Conservation (phyloP, 2,329 filamentous ascomycete species). For the Botrytis sinoallii region DNA sequence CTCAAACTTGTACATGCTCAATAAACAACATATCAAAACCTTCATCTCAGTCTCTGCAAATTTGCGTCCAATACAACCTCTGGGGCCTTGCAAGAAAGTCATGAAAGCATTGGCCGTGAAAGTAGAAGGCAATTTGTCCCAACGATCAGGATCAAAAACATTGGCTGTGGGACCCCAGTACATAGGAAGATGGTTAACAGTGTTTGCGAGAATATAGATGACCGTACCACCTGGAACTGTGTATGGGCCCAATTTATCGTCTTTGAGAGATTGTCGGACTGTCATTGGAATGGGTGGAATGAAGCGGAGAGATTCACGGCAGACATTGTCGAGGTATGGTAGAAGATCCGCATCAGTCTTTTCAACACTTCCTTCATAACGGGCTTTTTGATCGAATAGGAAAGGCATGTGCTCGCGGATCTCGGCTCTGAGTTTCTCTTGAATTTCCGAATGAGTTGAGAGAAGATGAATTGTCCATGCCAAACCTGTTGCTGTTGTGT, state of each 20-base stretch:
- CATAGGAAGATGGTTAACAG: slow-evolving; percentile 42
- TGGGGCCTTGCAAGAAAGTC: slow-evolving; percentile 36
- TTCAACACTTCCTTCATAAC: slow-evolving; percentile 36
- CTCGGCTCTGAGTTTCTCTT: slow-evolving; percentile 2
- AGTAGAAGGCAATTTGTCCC: slow-evolving; percentile 41
- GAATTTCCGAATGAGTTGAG: slow-evolving; percentile 37
- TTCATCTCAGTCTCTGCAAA: slow-evolving; percentile 41
- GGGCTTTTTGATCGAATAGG: slow-evolving; percentile 39
- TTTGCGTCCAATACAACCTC: slow-evolving; percentile 38
- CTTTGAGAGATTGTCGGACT: slow-evolving; percentile 40
- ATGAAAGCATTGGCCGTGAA: slow-evolving; percentile 33
- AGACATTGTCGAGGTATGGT: slow-evolving; percentile 46
- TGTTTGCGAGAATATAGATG: slow-evolving; percentile 44
- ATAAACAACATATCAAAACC: slow-evolving; percentile 36
- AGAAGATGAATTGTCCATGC: slow-evolving; percentile 45
- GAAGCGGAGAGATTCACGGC: slow-evolving; percentile 46
- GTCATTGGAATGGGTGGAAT: slow-evolving; percentile 42
- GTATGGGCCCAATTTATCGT: slow-evolving; percentile 42
- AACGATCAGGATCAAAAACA: slow-evolving; percentile 44
- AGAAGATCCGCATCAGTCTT: slow-evolving; percentile 42
- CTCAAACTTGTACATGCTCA: slow-evolving; percentile 39
- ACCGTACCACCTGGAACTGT: slow-evolving; percentile 44
- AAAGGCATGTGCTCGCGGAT: slow-evolving; percentile 14
- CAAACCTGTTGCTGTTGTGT: slow-evolving; percentile 45
- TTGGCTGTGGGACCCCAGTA: slow-evolving; percentile 44